A percentile compares a stretch with the other conserved stretches of the same genome.
phyloP scores from a whole-genome alignment of 2,329 filamentous ascomycete species.

The Hymenoscyphus salicellus region DNA sequence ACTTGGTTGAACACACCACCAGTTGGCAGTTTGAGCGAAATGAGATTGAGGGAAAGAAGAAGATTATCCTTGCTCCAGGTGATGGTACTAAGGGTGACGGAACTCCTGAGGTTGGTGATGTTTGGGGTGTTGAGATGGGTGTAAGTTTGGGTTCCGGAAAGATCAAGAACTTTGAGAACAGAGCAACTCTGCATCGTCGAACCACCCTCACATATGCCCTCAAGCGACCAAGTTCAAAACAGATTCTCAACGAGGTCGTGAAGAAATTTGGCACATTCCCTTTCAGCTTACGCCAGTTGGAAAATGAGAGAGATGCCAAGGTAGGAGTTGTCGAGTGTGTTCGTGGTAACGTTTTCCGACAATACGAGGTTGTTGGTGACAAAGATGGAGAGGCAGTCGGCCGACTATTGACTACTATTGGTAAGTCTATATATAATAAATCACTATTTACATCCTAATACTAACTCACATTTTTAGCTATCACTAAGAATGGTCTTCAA shows the following conservation, averaged over 20 bases:
- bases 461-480: constrained; percentile 55
- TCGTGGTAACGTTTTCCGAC: constrained; percentile 83
- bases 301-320: constrained; percentile 93
- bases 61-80: constrained; percentile 86
- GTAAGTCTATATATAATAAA: constrained; percentile 54
- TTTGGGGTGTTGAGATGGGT: constrained; percentile 97
- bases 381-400: constrained; percentile 84
- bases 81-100: constrained; percentile 92
- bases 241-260: constrained; percentile 88
- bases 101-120: constrained; percentile 81
- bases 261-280: constrained; percentile 98
- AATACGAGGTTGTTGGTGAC: constrained; percentile 94
- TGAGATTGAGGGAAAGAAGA: constrained; percentile 93
- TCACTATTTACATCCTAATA: not conserved
- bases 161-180: constrained; percentile 85
- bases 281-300: constrained; percentile 94
- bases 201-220: constrained; percentile 88
- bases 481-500: constrained; percentile 95
- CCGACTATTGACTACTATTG: constrained; percentile 84
- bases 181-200: constrained; percentile 87
- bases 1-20: constrained; percentile 94
- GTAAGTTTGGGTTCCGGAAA: constrained; percentile 89
- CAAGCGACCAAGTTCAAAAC: constrained; percentile 90
- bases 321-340: constrained; percentile 96
- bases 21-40: constrained; percentile 96